Conservation (phyloP, 345 rosid species). For the Pistacia vera region DNA sequence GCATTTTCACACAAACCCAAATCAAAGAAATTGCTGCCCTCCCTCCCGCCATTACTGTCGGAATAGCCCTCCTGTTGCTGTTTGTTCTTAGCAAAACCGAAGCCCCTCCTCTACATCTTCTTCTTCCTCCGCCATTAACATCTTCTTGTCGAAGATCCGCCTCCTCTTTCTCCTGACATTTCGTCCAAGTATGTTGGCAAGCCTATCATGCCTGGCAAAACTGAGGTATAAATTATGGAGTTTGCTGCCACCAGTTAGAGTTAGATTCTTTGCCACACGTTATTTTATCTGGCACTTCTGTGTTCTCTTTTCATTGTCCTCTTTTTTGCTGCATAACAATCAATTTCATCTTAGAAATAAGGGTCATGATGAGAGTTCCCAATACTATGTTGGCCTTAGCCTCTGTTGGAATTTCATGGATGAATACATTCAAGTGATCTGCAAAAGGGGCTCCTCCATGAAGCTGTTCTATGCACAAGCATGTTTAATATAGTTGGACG, state of each 20-base stretch:
- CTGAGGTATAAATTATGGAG: constrained; percentile 61
- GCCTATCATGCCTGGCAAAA: constrained; percentile 99
- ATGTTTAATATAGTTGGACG: background rate
- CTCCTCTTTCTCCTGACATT: too few relatives aligned
- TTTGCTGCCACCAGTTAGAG: background rate
- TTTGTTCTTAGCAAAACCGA: too few relatives aligned
- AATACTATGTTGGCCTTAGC: background rate
- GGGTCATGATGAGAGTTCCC: background rate
- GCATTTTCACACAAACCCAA: too few relatives aligned
- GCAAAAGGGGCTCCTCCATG: background rate
- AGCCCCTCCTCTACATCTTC: too few relatives aligned
- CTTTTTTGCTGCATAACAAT: background rate
- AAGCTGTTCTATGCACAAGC: background rate
- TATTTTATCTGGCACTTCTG: background rate
- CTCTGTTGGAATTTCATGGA: background rate
- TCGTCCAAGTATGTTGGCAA: constrained; percentile 66
- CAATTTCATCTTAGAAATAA: background rate
- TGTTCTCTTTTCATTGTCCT: background rate
- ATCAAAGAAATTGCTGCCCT: too few relatives aligned
- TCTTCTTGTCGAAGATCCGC: too few relatives aligned
- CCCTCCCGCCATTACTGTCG: too few relatives aligned
- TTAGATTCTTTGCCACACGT: background rate
- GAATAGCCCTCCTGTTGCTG: too few relatives aligned
- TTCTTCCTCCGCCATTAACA: too few relatives aligned
- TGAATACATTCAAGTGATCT: background rate